Conservation (phyloP, 768 basidiomycete genomes). For the Russula ochroleuca region DNA sequence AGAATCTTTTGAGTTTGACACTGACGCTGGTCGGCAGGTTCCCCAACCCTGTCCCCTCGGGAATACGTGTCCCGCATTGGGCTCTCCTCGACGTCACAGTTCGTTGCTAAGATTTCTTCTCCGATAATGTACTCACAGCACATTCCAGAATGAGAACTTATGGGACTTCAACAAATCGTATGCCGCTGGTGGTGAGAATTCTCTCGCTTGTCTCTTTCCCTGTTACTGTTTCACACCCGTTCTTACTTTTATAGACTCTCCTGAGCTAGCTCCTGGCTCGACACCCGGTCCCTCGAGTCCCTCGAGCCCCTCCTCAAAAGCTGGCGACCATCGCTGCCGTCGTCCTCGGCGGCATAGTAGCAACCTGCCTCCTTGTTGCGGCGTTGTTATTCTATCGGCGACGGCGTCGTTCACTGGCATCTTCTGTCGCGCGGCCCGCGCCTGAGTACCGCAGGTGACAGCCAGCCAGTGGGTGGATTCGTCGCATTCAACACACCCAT, state of each 20-base stretch:
- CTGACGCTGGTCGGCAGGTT: not conserved
- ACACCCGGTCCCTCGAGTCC: not conserved
- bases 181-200: not conserved
- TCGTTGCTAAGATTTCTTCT: not conserved
- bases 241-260: not conserved
- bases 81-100: constrained; percentile 4
- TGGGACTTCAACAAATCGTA: not conserved
- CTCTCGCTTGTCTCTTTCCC: not conserved
- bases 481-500: not conserved
- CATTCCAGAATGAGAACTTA: not conserved
- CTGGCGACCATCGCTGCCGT: not conserved
- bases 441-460: not conserved
- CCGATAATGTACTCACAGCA: not conserved
- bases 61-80: not conserved
- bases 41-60: not conserved
- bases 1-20: not conserved
- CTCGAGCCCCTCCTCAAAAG: not conserved
- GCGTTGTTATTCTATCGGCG: not conserved
- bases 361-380: not conserved
- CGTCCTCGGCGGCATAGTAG: not conserved
- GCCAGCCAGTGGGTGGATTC: too few species aligned
- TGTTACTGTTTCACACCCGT: not conserved
- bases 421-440: too few species aligned
- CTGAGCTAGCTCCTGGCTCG: not conserved
- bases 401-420: not conserved